A percentile compares a stretch with the other conserved stretches of the same genome.
phyloP scores from a whole-genome alignment of 495 filamentous ascomycete species.

The Aspergillus baeticus region DNA sequence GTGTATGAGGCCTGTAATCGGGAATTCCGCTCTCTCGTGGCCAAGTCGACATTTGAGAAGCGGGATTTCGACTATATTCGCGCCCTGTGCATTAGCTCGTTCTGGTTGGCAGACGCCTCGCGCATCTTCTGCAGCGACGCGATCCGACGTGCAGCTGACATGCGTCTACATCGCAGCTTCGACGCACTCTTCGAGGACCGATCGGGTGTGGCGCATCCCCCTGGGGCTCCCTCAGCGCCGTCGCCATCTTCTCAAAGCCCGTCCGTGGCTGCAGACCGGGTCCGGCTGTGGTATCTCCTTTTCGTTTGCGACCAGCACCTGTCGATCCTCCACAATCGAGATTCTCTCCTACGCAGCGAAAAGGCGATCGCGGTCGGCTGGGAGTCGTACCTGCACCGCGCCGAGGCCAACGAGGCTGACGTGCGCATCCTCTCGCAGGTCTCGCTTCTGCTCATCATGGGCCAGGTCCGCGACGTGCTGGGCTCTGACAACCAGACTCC shows the following conservation, averaged over 20 bases:
- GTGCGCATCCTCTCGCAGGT: slow-evolving; percentile 37
- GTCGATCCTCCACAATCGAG: slow-evolving; percentile 43
- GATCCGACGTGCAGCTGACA: slow-evolving; percentile 42
- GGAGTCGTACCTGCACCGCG: slow-evolving; percentile 31
- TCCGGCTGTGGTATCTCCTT: slow-evolving; percentile 42
- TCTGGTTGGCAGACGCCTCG: slow-evolving; percentile 44
- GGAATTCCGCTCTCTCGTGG: slow-evolving; percentile 39
- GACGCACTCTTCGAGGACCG: slow-evolving; percentile 7
- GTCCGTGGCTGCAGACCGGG: slow-evolving; percentile 24
- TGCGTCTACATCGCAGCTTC: slow-evolving; percentile 37
- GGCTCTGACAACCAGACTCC: slow-evolving; percentile 33
- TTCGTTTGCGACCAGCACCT: slow-evolving; percentile 49
- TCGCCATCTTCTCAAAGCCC: neutral
- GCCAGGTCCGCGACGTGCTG: slow-evolving; percentile 37
- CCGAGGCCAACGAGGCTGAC: slow-evolving; percentile 34
- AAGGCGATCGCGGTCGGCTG: slow-evolving; percentile 32
- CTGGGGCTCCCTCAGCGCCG: neutral
- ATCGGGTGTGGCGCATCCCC: neutral
- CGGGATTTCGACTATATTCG: slow-evolving; percentile 41
- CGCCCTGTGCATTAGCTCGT: slow-evolving; percentile 41
- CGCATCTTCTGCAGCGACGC: slow-evolving; percentile 43
- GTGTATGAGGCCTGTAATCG: slow-evolving; percentile 41
- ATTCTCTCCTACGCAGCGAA: slow-evolving; percentile 40
- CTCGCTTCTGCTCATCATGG: slow-evolving; percentile 38
- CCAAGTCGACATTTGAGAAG: slow-evolving; percentile 40